Evolutionary conservation across 345 rosid species (phyloP), one percentile per base, ranked within the genome.

Genomic region (Camelina sativa): DNA sequence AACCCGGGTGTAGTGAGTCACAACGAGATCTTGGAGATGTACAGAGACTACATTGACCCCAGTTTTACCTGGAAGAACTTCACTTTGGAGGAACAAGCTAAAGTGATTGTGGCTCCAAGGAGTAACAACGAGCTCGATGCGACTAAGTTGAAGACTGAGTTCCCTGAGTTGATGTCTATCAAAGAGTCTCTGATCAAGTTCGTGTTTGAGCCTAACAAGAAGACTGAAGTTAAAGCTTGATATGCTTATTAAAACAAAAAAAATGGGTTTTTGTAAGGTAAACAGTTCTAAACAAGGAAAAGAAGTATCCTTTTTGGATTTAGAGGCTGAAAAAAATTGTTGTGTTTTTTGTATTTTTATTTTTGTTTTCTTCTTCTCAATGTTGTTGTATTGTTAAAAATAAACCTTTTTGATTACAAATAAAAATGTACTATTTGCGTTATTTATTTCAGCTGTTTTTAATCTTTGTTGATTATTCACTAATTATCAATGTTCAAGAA

Each of bases 61-160:
- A 78, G 65, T 51, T 89, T 93, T 80, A 71, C 93, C 1, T 93
- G 97, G 97, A 89, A 86, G 80, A 93, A 93, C 82, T 93, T 93
- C 73, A 93, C 79, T 12, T 83, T 93, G 20, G 95, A 93, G 75
- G 98, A 93, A 74, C 98, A 93, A 63, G 93, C 93, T 3, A 90
- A 93, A 76, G 98, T 90, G 37, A 90, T 93, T 11, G 69, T 91
- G 35, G 98, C 97, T 59, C 98, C 93, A 0, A 82, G 98, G 83
- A 89, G 98, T 85, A 93, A 93, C 82, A 93, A 93, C n/a, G 96
- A 93, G 82, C 95, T 93, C 0, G 96, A 93, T 73, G 83, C 89
- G 0, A 63, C 80, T 55, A 93, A 90, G 68, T 80, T 93, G 93
- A 89, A 84, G 83, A 44, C 74, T 32, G 92, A 89, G 77, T 93